Base-by-base conservation (phyloP, 257 asterid genomes). In the Capsicum pubescens region DNA sequence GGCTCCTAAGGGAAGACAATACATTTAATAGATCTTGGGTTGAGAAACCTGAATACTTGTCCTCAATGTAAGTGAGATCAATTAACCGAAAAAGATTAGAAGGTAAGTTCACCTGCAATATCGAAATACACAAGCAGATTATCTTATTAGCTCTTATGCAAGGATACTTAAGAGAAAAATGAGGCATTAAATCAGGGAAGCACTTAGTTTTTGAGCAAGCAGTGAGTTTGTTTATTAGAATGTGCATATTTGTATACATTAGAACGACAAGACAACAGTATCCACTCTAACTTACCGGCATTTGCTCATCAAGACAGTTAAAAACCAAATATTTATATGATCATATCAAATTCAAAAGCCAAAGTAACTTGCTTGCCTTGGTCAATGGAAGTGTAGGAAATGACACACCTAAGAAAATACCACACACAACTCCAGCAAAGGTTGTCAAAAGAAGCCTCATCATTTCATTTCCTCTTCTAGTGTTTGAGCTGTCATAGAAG, bases 401-500 rank as follows among this genome's bases (percentile, higher is more conserved):
- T 13, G 98, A 92, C 89, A 90, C 95, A 26, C 98, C 99, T 85
- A 96, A 82, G 85, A 91, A 92, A 92, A 93, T 94, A 82, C 98
- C 99, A 82, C 91, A 82, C 61, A 94, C 90, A 80, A 92, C 85
- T 76, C 97, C 99, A 74, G 91, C 92, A n/a, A 92, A 84, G 66
- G 97, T 91, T 17, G 97, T 92, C 35, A 92, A 80, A 44, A 93
- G 84, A 17, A 95, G 89, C 92, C 94, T 90, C 99, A 93, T 92
- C 14, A 91, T 90, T 86, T 92, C 98, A 74, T 92, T 92, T 59
- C 97, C 87, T 87, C 94, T 90, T 86, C 95, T 90, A 35, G 52
- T 55, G 81, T 89, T 91, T 85, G 87, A 84, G 83, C 91, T 88
- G 90, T 14, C 81, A 76, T 48, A 21, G 4, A 74, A 50, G 36